These are phyloP conservation scores for Phlyctochytrium planicorne DNA, from an alignment of 192 early-diverging fungal species.

Conservation along the genomic window DNA sequence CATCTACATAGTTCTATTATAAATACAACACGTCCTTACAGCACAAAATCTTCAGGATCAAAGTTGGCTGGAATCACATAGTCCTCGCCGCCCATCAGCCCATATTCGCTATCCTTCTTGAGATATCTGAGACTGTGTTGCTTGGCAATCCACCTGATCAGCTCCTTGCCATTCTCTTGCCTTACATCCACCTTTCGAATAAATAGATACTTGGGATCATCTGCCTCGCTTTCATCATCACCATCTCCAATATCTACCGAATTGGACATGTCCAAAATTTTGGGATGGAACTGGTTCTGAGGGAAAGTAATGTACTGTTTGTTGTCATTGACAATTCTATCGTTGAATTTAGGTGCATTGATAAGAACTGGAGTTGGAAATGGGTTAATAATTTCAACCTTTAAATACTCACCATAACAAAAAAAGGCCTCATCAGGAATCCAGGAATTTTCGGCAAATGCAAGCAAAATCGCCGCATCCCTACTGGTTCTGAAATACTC, in stretches of 20 bases:
- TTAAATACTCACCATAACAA: conserved; percentile 8
- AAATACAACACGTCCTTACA: too few species aligned
- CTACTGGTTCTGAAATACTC: conserved; percentile 18
- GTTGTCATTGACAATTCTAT: conserved; percentile 16
- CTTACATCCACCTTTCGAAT: conserved; percentile 36
- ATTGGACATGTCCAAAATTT: background rate
- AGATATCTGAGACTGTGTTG: conserved; percentile 29
- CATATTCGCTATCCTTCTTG: background rate
- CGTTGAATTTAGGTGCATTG: conserved; percentile 23
- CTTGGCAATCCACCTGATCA: conserved; percentile 37
- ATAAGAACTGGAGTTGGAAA: conserved; percentile 14
- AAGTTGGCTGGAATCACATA: too few species aligned
- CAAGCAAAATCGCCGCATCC: conserved; percentile 19
- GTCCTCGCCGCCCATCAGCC: background rate
- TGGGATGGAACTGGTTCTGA: conserved; percentile 17
- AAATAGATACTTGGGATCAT: conserved; percentile 37
- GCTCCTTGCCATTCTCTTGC: conserved; percentile 4
- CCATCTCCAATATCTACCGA: conserved; percentile 5
- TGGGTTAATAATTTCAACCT: background rate
- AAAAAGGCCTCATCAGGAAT: conserved; percentile 43
- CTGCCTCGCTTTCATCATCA: background rate
- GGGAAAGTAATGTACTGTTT: conserved; percentile 29
- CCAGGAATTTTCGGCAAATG: conserved; percentile 30
- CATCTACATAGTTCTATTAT: too few species aligned
- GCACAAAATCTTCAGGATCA: too few species aligned